Conservation (phyloP, 345 rosid genomes). For the Moringa oleifera region DNA sequence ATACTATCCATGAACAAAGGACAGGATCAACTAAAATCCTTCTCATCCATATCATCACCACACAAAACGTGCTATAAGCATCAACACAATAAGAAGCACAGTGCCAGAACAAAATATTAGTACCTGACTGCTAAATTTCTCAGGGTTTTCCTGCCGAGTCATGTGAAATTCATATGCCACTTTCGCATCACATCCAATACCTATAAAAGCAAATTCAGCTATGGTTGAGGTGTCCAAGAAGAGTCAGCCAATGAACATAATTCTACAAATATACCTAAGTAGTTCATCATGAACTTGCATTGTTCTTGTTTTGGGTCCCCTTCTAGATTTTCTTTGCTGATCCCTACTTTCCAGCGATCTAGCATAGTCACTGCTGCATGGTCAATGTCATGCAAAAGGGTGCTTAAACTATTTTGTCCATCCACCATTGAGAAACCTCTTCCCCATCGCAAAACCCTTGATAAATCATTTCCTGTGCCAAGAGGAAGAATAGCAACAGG, state of each 20-base stretch:
- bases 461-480: conserved; percentile 86
- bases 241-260: conserved; percentile 1
- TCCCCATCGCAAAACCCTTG: conserved; percentile 84
- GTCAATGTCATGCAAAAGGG: conserved; percentile 62
- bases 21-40: background rate
- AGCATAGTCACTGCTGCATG: conserved; percentile 81
- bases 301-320: conserved; percentile 28
- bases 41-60: background rate
- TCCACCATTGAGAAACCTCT: conserved; percentile 58
- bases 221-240: conserved; percentile 13
- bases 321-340: conserved; percentile 41
- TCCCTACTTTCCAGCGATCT: conserved; percentile 74
- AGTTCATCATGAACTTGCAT: conserved; percentile 79
- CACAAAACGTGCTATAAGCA: too few species aligned
- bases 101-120: background rate
- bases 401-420: conserved; percentile 62
- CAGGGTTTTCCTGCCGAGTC: conserved; percentile 75
- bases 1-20: background rate
- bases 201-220: conserved; percentile 30
- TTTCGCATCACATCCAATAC: conserved; percentile 90
- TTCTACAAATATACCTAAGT: conserved; percentile 43
- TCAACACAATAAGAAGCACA: too few species aligned
- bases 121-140: conserved; percentile 82
- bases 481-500: conserved; percentile 81
- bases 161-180: conserved; percentile 80